These are phyloP conservation scores for Calonectria pteridis DNA, from an alignment of 2,329 filamentous ascomycete species.

Conservation along the genomic window DNA sequence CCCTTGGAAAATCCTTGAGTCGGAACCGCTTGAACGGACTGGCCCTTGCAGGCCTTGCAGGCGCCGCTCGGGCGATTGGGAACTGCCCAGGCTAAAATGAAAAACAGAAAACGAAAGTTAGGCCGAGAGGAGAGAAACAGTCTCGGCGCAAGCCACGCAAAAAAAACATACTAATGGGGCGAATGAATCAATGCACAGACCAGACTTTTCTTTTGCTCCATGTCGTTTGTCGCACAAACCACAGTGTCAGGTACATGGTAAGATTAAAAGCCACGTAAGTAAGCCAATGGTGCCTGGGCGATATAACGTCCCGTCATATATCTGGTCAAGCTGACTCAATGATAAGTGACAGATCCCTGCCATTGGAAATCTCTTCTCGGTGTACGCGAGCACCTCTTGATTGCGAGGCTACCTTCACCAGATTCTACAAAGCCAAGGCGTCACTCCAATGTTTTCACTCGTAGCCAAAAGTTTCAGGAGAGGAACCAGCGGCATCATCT, in stretches of 20 bases:
- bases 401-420: too few species aligned
- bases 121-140: too few species aligned
- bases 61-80: background rate
- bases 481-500: too few species aligned
- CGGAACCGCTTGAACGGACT: background rate
- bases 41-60: background rate
- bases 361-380: too few species aligned
- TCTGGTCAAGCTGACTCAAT: too few species aligned
- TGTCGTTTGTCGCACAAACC: background rate
- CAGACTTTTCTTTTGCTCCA: background rate
- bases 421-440: background rate
- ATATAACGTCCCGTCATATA: too few species aligned
- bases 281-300: background rate
- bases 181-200: background rate
- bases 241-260: background rate
- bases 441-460: background rate
- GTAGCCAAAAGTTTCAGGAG: background rate
- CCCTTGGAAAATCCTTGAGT: background rate
- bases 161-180: too few species aligned
- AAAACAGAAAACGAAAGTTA: background rate
- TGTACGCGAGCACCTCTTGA: too few species aligned
- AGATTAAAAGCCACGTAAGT: background rate
- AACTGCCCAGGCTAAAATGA: background rate
- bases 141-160: too few species aligned
- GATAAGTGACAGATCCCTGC: too few species aligned